Base-by-base conservation (phyloP, 2,329 filamentous ascomycete species). In the Clarireedia sp. region DNA sequence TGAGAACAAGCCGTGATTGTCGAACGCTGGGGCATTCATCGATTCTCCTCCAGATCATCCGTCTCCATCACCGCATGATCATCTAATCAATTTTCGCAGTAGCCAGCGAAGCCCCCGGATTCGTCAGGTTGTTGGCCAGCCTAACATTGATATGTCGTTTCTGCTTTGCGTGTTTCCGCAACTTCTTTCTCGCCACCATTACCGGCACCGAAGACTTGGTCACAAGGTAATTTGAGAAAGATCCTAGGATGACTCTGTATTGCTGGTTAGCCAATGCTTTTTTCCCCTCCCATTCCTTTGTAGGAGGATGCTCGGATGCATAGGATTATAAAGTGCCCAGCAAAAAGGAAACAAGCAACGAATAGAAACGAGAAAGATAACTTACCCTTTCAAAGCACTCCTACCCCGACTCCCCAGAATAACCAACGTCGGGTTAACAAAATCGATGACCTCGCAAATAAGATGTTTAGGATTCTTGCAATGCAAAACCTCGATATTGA, bases 401-500 rank as follows among this genome's bases (percentile, higher is more conserved):
- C 91, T 83, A 29, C 94, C 94, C 64, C 94, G 81, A 59, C 90
- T 96, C 49, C 94, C 94, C 57, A 97, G 82, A 62, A 99, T 90
- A 19, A 96, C 92, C 57, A 99, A 76, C 1, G 92, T 97, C 4
- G 94, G 94, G 61, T 87, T 88, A 51, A 97, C 80, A 60, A 89
- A 82, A 70, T 99, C 94, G 71, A 99, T 97, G 73, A 96, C 90
- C 75, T 97, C 94, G 0, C 90, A 95, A 61, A 99, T 90, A 75
- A 97, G 80, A 70, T 96, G 91, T 70, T 94, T 92, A 3, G 94
- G 90, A 67, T 89, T 96, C 78, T 96, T 97, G 84, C 94, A 97
- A 72, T 97, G 94, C 62, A 99, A 86, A 26, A 97, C 92, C 72
- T 99, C 94, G 36, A 99, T 86, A 50, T 96, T 90, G 48, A 96